Base-by-base conservation (phyloP, 2,329 filamentous ascomycete genomes). In the Claviceps sp. region DNA sequence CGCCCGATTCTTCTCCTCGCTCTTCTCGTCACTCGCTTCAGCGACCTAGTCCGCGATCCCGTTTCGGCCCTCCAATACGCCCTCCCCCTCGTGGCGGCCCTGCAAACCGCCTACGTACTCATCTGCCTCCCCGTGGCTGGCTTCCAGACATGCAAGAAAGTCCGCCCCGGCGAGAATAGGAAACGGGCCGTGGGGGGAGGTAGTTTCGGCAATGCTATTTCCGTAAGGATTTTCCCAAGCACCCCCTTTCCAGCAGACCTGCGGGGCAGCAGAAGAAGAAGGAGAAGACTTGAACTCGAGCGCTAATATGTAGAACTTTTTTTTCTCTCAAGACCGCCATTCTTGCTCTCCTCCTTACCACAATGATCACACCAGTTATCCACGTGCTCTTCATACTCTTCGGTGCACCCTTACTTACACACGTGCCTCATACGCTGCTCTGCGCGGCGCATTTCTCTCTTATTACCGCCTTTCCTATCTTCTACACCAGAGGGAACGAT, bases 401-500 rank as follows among this genome's bases (percentile, higher is more conserved):
- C 68, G 93, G 93, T 62, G 93, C 91, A 7, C 93, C 93, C 0
- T 74, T 95, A 50, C 86, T 91, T 36, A 88, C 87, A 1, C 87
- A 96, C 65, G 71, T 85, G 49, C 64, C 74, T 4, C 85, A 94
- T 58, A 98, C 93, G 1, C 65, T 87, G 36, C 80, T 96, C 38
- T 85, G 83, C 65, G 85, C 88, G 2, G 78, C 85, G 1, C 90
- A 97, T 65, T 78, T 97, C 54, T 80, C 89, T 11, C 69, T 95
- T 0, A 79, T 98, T 13, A 79, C 81, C 17, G 74, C 86, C 0
- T 84, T 90, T 53, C 88, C 88, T 2, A 71, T 96, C 14, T 81
- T 95, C 63, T 97, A 95, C 67, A 81, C 84, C 0, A 87, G 91
- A 59, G 91, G 91, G 2, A 80, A 93, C 16, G 85, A 93, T 54